A percentile compares a stretch with the other conserved stretches of the same genome.
Evolutionary conservation across 2,329 filamentous ascomycete species (phyloP).

Genomic region (Colletotrichum camelliae): DNA sequence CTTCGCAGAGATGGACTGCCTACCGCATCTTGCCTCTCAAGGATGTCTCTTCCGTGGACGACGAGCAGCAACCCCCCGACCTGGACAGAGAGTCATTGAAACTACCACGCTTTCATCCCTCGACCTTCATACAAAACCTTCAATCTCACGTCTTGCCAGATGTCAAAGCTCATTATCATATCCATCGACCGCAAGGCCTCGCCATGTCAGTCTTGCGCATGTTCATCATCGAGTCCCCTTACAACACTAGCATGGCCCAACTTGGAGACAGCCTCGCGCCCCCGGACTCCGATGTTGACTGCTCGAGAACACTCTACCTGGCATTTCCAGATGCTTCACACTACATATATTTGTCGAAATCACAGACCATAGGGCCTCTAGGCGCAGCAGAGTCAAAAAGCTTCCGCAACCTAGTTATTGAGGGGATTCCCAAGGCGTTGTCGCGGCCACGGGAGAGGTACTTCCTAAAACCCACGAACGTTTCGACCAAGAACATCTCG

Average conservation of each 20-base stretch:
- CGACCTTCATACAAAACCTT: slow-evolving; percentile 79
- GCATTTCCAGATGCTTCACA: slow-evolving; percentile 84
- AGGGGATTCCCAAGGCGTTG: slow-evolving; percentile 82
- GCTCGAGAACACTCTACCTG: slow-evolving; percentile 76
- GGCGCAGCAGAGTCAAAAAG: slow-evolving; percentile 61
- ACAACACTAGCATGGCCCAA: slow-evolving; percentile 58
- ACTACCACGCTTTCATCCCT: slow-evolving; percentile 78
- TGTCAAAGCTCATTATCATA: slow-evolving; percentile 83
- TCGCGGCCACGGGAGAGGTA: slow-evolving; percentile 78
- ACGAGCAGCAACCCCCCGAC: slow-evolving; percentile 35
- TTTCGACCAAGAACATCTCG: slow-evolving; percentile 74
- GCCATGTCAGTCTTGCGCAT: slow-evolving; percentile 78
- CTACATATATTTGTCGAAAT: slow-evolving; percentile 70
- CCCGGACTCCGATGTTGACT: slow-evolving; percentile 57
- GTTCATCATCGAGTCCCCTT: slow-evolving; percentile 81
- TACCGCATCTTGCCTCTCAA: slow-evolving; percentile 63
- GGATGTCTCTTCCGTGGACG: slow-evolving; percentile 40
- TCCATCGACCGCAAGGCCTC: slow-evolving; percentile 73
- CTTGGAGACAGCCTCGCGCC: slow-evolving; percentile 36
- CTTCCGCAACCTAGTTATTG: slow-evolving; percentile 73
- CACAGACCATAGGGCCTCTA: slow-evolving; percentile 47
- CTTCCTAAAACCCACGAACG: slow-evolving; percentile 68
- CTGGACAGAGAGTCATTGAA: slow-evolving; percentile 52
- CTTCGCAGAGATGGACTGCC: slow-evolving; percentile 68
- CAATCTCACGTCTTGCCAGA: slow-evolving; percentile 77